A percentile compares a stretch with the other conserved stretches of the same genome.
Evolutionary conservation across 2,329 filamentous ascomycete species (phyloP).

Genomic region (Chrysoporthe cubensis): DNA sequence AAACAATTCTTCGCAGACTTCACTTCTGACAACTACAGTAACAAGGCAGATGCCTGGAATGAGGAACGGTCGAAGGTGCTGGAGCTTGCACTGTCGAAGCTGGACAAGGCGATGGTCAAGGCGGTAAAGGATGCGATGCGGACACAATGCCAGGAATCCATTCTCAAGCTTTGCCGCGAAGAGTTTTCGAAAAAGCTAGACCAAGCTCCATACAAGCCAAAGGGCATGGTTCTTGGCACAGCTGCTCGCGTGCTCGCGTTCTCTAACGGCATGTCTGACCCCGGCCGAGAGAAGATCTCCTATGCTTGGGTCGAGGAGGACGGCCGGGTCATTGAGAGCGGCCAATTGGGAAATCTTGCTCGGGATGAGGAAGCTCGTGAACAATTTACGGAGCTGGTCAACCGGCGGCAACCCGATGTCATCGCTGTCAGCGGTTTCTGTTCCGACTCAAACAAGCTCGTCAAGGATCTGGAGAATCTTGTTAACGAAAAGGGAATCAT

Average conservation of each 20-base stretch:
- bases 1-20: constrained; percentile 81
- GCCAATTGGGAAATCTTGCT: constrained; percentile 80
- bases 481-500: constrained; percentile 77
- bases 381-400: constrained; percentile 77
- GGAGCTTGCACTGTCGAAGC: constrained; percentile 77
- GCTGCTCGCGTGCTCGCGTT: constrained; percentile 84
- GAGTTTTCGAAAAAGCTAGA: constrained; percentile 89
- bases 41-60: constrained; percentile 95
- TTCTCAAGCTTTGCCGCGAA: constrained; percentile 85
- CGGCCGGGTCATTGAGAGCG: constrained; percentile 84
- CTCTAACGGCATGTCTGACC: constrained; percentile 80
- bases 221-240: constrained; percentile 87
- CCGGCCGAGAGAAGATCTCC: constrained; percentile 75
- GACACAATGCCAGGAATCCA: constrained; percentile 90
- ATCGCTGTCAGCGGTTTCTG: constrained; percentile 88
- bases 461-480: constrained; percentile 78
- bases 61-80: constrained; percentile 82
- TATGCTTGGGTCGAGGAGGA: constrained; percentile 96
- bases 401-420: constrained; percentile 83
- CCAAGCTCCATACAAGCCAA: constrained; percentile 94
- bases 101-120: constrained; percentile 83
- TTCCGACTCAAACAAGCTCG: constrained; percentile 81
- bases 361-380: constrained; percentile 69
- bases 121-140: constrained; percentile 94
- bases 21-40: constrained; percentile 92